Evolutionary conservation across 306 rosid genomes (phyloP), one percentile per base, ranked within the genome.

Genomic region (Adenanthera pavonina): DNA sequence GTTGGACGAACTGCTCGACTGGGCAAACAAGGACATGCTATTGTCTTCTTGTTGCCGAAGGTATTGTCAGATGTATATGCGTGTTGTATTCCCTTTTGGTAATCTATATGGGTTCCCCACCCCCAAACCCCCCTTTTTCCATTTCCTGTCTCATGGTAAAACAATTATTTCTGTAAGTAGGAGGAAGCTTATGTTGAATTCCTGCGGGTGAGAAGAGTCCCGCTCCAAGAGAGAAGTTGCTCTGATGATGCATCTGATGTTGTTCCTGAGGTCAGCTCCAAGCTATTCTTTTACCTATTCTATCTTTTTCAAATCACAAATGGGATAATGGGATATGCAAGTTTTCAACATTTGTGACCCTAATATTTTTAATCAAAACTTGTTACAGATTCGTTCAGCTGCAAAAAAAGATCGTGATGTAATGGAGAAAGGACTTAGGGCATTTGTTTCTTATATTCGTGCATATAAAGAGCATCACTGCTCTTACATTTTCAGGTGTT

Each of bases 1-100:
- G 98, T 92, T 60, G 99, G 99, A 51, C 90, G 98, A 89, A 93
- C 99, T 80, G 99, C 99, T 75, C 94, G 97, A 40, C 85, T 95
- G 88, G 99, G 97, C 72, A 92, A 90, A 85, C 89, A 87, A 93
- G 99, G 99, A 72, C 89, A 86, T 75, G 95, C 99, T 7, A 69
- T 95, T 49, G 93, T 91, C 83, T 95, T 95, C 82, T 88, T 95
- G 57, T 78, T 92, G 78, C 99, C 99, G 40, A 93, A 95, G 99
- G 99, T 93, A 75, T 77, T 79, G 68, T 81, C 61, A 16, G 76
- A 20, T 69, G 35, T 47, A 43, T 78, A 25, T 49, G 12, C 85
- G 54, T 61, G 20, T 17, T 72, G 25, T 60, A 41, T 17, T 78
- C 40, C 46, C 13, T 76, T 76, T 20, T 54, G 3, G 76, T 72